These are phyloP conservation scores for Penicillium nucicola DNA, from an alignment of 495 filamentous ascomycete genomes.

Conservation along the genomic window DNA sequence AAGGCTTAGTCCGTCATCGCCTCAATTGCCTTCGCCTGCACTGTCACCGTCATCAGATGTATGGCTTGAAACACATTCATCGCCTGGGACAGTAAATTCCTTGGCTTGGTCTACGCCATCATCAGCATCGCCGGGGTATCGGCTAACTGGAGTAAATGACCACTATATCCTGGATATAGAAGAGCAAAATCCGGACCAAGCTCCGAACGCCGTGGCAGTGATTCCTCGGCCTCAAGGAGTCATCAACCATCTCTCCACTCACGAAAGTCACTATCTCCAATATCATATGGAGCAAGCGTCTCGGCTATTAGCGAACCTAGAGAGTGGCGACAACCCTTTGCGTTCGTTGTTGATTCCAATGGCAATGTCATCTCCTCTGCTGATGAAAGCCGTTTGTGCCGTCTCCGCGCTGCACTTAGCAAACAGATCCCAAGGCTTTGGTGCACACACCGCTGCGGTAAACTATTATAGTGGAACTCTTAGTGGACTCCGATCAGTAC, in stretches of 20 bases:
- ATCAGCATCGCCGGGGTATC: slow-evolving; percentile 5
- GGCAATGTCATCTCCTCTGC: slow-evolving; percentile 39
- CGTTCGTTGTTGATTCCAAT: slow-evolving; percentile 41
- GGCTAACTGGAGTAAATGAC: neutral
- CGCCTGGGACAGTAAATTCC: slow-evolving; percentile 3
- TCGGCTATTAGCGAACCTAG: slow-evolving; percentile 39
- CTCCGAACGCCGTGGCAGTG: neutral
- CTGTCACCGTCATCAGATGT: slow-evolving; percentile 12
- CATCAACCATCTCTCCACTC: slow-evolving; percentile 30
- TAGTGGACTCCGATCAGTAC: slow-evolving; percentile 28
- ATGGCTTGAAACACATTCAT: slow-evolving; percentile 11
- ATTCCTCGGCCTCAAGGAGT: slow-evolving; percentile 12
- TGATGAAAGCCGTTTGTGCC: slow-evolving; percentile 43
- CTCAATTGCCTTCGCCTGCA: slow-evolving; percentile 18
- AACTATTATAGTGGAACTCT: slow-evolving; percentile 39
- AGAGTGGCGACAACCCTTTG: slow-evolving; percentile 40
- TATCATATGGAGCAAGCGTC: slow-evolving; percentile 43
- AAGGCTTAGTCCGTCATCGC: slow-evolving; percentile 14
- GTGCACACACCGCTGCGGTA: slow-evolving; percentile 31
- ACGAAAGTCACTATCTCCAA: slow-evolving; percentile 43
- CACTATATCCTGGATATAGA: neutral
- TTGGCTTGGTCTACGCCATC: slow-evolving; percentile 8
- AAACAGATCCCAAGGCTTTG: slow-evolving; percentile 29
- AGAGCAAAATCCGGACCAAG: neutral
- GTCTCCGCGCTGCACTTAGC: slow-evolving; percentile 42